These are phyloP conservation scores for Colletotrichum noveboracense DNA, from an alignment of 2,329 filamentous ascomycete genomes.

Conservation along the genomic window DNA sequence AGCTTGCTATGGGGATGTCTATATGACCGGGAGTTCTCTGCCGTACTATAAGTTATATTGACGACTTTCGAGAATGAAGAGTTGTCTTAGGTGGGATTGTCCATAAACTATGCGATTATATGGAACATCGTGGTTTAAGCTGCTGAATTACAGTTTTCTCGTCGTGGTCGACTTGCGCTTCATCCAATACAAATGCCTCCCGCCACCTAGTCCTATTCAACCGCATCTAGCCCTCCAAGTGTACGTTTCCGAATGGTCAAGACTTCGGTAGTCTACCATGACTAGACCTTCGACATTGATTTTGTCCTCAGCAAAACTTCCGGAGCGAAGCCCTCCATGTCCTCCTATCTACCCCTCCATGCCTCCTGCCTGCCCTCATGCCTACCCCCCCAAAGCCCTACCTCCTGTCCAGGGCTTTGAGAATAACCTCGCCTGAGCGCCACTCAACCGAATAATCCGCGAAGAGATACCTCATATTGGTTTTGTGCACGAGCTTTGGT, in stretches of 20 bases:
- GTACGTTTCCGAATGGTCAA: neutral
- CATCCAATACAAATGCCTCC: neutral
- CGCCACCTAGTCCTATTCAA: neutral
- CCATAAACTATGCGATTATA: neutral
- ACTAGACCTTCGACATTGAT: too few species aligned
- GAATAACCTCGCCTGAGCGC: neutral
- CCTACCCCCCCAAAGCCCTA: neutral
- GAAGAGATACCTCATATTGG: neutral
- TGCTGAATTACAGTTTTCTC: neutral
- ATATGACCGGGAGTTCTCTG: neutral
- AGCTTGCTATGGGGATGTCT: neutral
- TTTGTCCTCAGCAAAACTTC: too few species aligned
- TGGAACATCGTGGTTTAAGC: neutral
- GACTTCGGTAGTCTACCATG: neutral
- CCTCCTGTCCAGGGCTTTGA: neutral
- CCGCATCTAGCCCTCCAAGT: neutral
- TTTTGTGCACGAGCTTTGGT: too few species aligned
- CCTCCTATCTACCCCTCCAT: too few species aligned
- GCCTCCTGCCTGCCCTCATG: too few species aligned
- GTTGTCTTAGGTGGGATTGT: neutral
- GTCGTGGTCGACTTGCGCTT: neutral
- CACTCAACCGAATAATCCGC: neutral
- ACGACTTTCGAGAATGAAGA: neutral
- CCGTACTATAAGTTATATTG: neutral
- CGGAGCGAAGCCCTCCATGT: too few species aligned